Evolutionary conservation across 352 stramenopile species (phyloP).

Genomic region (Pythium angustatum): DNA sequence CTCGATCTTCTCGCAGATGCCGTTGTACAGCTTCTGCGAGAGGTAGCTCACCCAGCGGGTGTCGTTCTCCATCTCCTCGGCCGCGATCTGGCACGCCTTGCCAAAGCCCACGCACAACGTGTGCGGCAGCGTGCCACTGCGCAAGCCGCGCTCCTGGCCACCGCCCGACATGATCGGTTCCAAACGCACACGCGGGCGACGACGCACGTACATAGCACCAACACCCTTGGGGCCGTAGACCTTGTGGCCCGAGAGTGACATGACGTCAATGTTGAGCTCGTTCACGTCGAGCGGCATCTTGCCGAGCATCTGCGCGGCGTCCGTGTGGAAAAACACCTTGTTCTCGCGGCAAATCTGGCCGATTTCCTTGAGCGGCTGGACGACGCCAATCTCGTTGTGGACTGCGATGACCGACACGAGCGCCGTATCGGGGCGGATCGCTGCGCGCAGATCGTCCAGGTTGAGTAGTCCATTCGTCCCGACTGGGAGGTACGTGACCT

Average conservation of each 20-base stretch:
- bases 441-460: conserved; percentile 92
- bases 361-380: conserved; percentile 98
- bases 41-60: conserved; percentile 93
- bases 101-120: conserved; percentile 87
- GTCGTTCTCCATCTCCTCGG: conserved; percentile 96
- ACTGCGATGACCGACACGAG: conserved; percentile 98
- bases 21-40: conserved; percentile 93
- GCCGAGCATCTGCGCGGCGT: conserved; percentile 98
- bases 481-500: conserved; percentile 97
- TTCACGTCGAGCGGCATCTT: conserved; percentile 98
- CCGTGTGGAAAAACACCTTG: conserved; percentile 99
- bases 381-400: conserved; percentile 99
- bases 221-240: conserved; percentile 99
- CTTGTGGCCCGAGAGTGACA: conserved; percentile 98
- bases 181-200: conserved; percentile 94
- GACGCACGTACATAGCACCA: conserved; percentile 97
- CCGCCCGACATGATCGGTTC: conserved; percentile 98
- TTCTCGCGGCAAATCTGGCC: conserved; percentile 89
- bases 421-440: conserved; percentile 95
- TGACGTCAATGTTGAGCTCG: conserved; percentile 98
- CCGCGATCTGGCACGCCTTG: conserved; percentile 91
- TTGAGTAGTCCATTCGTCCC: conserved; percentile 94
- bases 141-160: conserved; percentile 97
- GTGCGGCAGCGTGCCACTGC: conserved; percentile 89
- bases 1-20: conserved; percentile 75